phyloP scores from a whole-genome alignment of 768 basidiomycete genomes.

The Russula vinacea region DNA sequence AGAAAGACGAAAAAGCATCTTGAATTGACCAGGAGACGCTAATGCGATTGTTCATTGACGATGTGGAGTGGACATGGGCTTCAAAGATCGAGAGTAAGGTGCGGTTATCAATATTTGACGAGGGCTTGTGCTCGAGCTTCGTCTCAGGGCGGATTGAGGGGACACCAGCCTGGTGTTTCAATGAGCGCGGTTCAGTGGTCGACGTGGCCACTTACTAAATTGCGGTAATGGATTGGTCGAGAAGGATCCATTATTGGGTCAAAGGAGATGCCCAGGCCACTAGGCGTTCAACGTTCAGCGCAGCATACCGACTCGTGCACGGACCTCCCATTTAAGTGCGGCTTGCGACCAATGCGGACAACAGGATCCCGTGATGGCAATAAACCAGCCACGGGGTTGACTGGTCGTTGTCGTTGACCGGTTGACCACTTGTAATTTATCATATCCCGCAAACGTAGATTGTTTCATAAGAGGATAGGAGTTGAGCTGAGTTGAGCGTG shows the following conservation, averaged over 20 bases:
- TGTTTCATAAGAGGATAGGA: constrained; percentile 3
- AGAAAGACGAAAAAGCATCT: background rate
- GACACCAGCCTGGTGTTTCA: background rate
- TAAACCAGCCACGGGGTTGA: background rate
- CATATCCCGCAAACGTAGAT: background rate
- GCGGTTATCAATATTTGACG: background rate
- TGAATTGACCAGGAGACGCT: background rate
- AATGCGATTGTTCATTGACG: too few species aligned
- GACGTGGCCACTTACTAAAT: background rate
- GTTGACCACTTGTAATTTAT: background rate
- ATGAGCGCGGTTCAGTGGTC: background rate
- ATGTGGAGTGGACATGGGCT: background rate
- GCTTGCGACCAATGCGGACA: background rate
- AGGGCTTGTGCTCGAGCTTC: background rate
- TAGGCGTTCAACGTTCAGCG: too few species aligned
- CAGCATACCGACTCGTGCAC: background rate
- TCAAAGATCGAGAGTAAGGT: background rate
- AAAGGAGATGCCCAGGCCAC: too few species aligned
- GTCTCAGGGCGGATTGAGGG: background rate
- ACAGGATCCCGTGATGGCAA: background rate
- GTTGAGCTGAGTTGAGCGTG: background rate
- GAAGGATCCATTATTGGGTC: constrained; percentile 7
- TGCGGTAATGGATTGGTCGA: background rate
- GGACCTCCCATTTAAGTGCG: background rate
- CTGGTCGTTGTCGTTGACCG: background rate